A percentile compares a stretch with the other conserved stretches of the same genome.
Evolutionary conservation across 208 protist species (phyloP).

Genomic region (Leishmania mexicana): DNA sequence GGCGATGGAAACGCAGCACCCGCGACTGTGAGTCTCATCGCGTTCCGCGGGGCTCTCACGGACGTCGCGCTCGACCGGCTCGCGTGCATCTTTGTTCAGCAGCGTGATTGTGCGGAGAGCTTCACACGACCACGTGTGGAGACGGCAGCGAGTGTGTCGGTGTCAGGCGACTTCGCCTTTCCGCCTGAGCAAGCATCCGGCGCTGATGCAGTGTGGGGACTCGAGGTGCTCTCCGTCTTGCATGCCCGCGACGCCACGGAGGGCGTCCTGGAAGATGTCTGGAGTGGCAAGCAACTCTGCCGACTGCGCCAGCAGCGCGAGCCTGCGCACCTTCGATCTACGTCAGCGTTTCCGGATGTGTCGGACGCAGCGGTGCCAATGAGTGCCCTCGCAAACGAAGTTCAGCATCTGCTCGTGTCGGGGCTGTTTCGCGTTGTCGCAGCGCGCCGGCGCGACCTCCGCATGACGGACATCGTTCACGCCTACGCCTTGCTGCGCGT

Average conservation of each 20-base stretch:
- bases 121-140: neutral
- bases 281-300: slow-evolving; percentile 4
- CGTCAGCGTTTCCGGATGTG: neutral
- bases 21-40: slow-evolving; percentile 13
- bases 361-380: neutral
- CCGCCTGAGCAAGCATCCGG: slow-evolving; percentile 22
- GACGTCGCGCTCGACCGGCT: slow-evolving; percentile 64
- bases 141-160: slow-evolving; percentile 4
- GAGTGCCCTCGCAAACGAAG: slow-evolving; percentile 10
- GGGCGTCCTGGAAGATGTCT: slow-evolving; percentile 10
- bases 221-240: slow-evolving; percentile 62
- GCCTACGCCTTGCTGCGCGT: slow-evolving; percentile 73
- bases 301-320: slow-evolving; percentile 15
- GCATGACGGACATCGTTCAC: slow-evolving; percentile 76
- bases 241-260: slow-evolving; percentile 38
- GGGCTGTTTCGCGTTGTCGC: slow-evolving; percentile 29
- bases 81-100: slow-evolving; percentile 58
- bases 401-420: slow-evolving; percentile 26
- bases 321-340: slow-evolving; percentile 3
- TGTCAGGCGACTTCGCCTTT: neutral
- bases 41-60: slow-evolving; percentile 43
- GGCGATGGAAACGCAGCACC: neutral
- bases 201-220: slow-evolving; percentile 59
- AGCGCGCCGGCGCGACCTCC: slow-evolving; percentile 42
- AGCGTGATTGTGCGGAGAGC: slow-evolving; percentile 12